A percentile compares a stretch with the other conserved stretches of the same genome.
phyloP scores from a whole-genome alignment of 345 rosid species.

The Atalantia buxifolia region DNA sequence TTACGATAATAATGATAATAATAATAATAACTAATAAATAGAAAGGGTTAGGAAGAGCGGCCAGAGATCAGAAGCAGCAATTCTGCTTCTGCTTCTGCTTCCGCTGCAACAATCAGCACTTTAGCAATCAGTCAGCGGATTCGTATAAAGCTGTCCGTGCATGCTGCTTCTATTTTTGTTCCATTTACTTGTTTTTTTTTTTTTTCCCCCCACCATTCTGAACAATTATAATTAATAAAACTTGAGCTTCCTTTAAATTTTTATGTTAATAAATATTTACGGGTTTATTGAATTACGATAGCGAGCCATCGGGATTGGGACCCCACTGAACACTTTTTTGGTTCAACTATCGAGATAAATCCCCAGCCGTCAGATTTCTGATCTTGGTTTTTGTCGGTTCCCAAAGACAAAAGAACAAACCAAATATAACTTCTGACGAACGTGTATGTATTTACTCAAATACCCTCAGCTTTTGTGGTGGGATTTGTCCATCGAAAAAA shows the following conservation, averaged over 20 bases:
- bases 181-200: neutral
- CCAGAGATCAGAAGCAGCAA: neutral
- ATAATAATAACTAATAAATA: neutral
- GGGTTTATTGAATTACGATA: too few relatives aligned
- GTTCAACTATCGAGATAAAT: neutral
- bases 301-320: neutral
- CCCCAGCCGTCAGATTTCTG: conserved; percentile 28
- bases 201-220: too few relatives aligned
- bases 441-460: neutral
- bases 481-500: too few relatives aligned
- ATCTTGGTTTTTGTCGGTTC: conserved; percentile 5
- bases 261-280: neutral
- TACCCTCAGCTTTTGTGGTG: neutral
- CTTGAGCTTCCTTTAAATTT: neutral
- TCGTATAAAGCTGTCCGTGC: conserved; percentile 31
- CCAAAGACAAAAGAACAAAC: neutral
- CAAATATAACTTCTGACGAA: neutral
- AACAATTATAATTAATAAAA: neutral
- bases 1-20: neutral
- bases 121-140: conserved; percentile 8
- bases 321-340: neutral
- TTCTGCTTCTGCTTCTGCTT: neutral
- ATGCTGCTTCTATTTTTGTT: neutral
- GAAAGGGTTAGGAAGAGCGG: neutral
- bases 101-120: conserved; percentile 12